Conservation (phyloP, 257 asterid species). For the Rhazya stricta region DNA sequence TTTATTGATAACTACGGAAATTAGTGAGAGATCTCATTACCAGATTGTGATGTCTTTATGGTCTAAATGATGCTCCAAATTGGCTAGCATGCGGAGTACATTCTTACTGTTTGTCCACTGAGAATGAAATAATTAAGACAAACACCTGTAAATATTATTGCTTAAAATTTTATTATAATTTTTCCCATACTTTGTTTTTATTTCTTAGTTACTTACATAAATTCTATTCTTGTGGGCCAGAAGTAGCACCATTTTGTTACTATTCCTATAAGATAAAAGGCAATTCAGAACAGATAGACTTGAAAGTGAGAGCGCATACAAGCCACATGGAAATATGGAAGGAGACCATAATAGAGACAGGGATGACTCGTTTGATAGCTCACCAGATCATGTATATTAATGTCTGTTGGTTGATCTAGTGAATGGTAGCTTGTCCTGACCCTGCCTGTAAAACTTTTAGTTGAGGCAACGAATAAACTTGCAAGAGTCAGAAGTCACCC, state of each 20-base stretch:
- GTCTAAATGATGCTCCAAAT: neutral
- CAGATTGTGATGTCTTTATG: neutral
- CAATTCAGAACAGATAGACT: conserved; percentile 12
- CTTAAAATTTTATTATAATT: neutral
- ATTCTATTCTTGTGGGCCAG: neutral
- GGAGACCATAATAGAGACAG: conserved; percentile 24
- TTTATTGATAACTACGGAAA: neutral
- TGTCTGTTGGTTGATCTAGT: neutral
- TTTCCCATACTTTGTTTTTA: neutral
- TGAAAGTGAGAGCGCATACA: conserved; percentile 34
- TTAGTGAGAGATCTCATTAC: neutral
- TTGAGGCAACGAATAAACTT: conserved; percentile 1
- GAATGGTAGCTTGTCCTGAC: neutral
- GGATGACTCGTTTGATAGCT: conserved; percentile 26
- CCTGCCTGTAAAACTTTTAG: neutral
- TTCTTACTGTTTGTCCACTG: neutral
- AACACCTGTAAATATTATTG: neutral
- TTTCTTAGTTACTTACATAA: neutral
- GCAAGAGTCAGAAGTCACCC: neutral
- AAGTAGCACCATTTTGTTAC: neutral
- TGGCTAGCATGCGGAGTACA: neutral
- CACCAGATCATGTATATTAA: neutral
- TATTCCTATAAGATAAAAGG: neutral
- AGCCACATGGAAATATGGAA: conserved; percentile 37
- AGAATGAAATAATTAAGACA: neutral